Conservation (phyloP, 2,329 filamentous ascomycete genomes). For the Emydomyces testavorans region DNA sequence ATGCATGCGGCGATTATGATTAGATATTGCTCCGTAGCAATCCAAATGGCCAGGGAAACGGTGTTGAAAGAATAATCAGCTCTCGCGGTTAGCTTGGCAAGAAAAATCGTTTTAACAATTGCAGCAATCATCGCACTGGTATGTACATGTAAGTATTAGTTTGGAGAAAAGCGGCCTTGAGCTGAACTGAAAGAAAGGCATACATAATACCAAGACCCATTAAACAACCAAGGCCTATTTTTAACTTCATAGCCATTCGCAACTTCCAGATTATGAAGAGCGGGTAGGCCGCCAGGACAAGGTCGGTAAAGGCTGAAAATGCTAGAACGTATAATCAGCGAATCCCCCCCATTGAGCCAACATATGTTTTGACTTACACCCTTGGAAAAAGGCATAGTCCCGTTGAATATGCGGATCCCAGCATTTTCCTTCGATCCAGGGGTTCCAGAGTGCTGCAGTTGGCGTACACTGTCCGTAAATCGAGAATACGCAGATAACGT, state of each 20-base stretch:
- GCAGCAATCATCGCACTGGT: slow-evolving; percentile 10
- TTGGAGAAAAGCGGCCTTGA: neutral
- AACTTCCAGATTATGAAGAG: slow-evolving; percentile 15
- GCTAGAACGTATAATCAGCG: neutral
- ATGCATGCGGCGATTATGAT: slow-evolving; percentile 16
- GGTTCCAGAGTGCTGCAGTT: slow-evolving; percentile 9
- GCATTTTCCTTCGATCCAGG: slow-evolving; percentile 4
- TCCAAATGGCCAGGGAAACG: slow-evolving; percentile 7
- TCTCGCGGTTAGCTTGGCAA: slow-evolving; percentile 6
- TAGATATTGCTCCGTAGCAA: slow-evolving; percentile 14
- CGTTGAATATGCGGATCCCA: slow-evolving; percentile 11
- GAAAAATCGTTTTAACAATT: slow-evolving; percentile 11
- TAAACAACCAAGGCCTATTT: slow-evolving; percentile 10
- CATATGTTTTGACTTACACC: slow-evolving; percentile 2
- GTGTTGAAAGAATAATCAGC: slow-evolving; percentile 13
- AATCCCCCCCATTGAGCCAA: neutral
- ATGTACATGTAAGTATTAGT: neutral
- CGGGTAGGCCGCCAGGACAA: slow-evolving; percentile 15
- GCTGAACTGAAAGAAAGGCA: neutral
- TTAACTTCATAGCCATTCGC: slow-evolving; percentile 9
- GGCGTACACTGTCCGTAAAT: slow-evolving; percentile 14
- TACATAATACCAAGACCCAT: slow-evolving; percentile 14
- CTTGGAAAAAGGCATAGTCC: slow-evolving; percentile 14
- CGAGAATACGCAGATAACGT: slow-evolving; percentile 9
- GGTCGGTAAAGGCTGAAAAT: slow-evolving; percentile 13